Percentiles rank a stretch among this genome's conserved stretches.
Evolutionary conservation across 345 rosid species (phyloP).

Genomic region (Capsella bursapastoris): DNA sequence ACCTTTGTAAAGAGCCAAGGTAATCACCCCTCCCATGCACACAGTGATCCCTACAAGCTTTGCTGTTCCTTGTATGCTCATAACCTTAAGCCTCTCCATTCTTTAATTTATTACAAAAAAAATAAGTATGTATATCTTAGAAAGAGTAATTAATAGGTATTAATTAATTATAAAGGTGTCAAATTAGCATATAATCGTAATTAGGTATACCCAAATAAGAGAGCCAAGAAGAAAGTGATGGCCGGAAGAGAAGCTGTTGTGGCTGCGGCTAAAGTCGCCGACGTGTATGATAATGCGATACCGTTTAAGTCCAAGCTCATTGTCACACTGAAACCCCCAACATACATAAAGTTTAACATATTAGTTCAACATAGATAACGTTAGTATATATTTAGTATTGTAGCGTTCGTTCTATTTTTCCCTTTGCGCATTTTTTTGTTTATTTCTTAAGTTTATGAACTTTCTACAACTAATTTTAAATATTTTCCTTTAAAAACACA

Average conservation of each 20-base stretch:
- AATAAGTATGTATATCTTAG: neutral
- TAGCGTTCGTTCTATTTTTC: neutral
- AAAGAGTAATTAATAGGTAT: neutral
- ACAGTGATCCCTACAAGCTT: constrained; percentile 67
- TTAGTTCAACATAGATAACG: neutral
- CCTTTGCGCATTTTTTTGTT: neutral
- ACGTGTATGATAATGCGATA: constrained; percentile 69
- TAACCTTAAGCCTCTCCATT: constrained; percentile 66
- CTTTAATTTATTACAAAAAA: constrained; percentile 43
- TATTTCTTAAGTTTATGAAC: neutral
- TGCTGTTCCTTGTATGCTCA: constrained; percentile 61
- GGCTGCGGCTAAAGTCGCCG: constrained; percentile 89
- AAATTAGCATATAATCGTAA: neutral
- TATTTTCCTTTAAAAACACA: neutral
- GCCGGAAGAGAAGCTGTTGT: constrained; percentile 83
- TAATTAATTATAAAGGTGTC: neutral
- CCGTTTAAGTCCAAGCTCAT: constrained; percentile 69
- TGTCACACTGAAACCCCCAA: constrained; percentile 54
- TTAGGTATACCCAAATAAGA: constrained; percentile 59
- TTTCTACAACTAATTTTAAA: neutral
- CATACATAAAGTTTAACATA: constrained; percentile 8
- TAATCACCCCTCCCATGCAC: constrained; percentile 69
- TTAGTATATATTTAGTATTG: neutral
- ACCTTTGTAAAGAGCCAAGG: constrained; percentile 78
- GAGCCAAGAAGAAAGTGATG: constrained; percentile 88